These are phyloP conservation scores for Tolypocladium paradoxum DNA, from an alignment of 2,329 filamentous ascomycete genomes.

Conservation along the genomic window DNA sequence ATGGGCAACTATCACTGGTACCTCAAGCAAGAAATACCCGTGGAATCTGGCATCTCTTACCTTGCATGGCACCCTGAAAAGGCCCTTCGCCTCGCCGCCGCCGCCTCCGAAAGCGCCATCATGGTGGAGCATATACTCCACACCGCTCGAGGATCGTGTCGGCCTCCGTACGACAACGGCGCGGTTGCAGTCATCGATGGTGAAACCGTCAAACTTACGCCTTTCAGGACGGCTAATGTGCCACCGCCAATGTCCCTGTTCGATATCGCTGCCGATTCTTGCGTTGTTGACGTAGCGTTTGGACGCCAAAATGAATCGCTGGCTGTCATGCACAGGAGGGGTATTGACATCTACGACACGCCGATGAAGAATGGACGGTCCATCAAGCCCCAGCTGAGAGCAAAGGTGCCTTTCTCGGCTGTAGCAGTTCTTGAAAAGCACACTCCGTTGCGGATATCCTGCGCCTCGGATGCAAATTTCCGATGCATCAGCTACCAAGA, in stretches of 20 bases:
- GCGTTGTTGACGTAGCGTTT: conserved; percentile 66
- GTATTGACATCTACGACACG: conserved; percentile 61
- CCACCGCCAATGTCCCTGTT: conserved; percentile 88
- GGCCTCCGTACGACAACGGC: conserved; percentile 65
- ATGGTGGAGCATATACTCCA: conserved; percentile 58
- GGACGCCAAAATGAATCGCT: conserved; percentile 53
- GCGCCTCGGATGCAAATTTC: conserved; percentile 16
- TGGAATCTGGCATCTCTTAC: conserved; percentile 20
- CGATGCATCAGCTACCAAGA: conserved; percentile 20
- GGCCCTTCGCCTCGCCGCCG: conserved; percentile 54
- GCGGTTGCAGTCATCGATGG: conserved; percentile 80
- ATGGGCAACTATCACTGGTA: conserved; percentile 98
- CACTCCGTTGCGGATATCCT: conserved; percentile 21
- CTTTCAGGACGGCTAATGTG: conserved; percentile 71
- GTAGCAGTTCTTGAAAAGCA: conserved; percentile 9
- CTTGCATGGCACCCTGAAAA: conserved; percentile 82
- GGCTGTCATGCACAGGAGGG: conserved; percentile 58
- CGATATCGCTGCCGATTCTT: conserved; percentile 52
- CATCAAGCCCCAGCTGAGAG: conserved; percentile 29
- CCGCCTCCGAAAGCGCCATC: conserved; percentile 38
- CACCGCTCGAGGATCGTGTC: conserved; percentile 56
- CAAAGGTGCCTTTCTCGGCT: conserved; percentile 26
- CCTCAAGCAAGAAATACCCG: conserved; percentile 75
- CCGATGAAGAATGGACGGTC: conserved; percentile 47
- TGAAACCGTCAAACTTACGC: conserved; percentile 67